These are phyloP conservation scores for Mrakia frigida DNA, from an alignment of 768 basidiomycete species.

Conservation along the genomic window DNA sequence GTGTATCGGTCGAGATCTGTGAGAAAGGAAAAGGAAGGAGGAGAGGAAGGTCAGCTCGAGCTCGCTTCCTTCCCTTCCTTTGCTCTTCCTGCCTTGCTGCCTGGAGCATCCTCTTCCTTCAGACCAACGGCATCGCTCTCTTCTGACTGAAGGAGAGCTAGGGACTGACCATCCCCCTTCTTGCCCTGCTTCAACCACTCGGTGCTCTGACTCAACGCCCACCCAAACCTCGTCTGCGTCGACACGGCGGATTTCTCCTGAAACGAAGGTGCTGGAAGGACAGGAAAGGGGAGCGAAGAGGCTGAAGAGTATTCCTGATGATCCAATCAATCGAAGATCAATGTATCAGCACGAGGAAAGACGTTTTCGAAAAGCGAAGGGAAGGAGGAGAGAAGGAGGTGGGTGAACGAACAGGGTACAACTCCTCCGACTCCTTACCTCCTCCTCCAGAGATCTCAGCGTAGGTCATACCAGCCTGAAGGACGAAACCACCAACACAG, in stretches of 20 bases:
- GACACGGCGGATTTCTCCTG: conserved; percentile 13
- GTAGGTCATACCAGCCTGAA: conserved; percentile 31
- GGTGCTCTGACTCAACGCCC: conserved; percentile 20
- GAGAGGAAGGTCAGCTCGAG: not conserved
- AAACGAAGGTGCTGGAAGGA: conserved; percentile 18
- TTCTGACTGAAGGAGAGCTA: not conserved
- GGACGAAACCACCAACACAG: not conserved
- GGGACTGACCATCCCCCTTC: conserved; percentile 23
- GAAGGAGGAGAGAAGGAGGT: not conserved
- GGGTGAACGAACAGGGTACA: conserved; percentile 27
- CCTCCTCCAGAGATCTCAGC: conserved; percentile 29
- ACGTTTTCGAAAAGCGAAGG: not conserved
- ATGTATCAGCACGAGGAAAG: not conserved
- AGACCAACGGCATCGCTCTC: too few relatives aligned
- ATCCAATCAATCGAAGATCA: not conserved
- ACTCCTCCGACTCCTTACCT: conserved; percentile 19
- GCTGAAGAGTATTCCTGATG: conserved; percentile 14
- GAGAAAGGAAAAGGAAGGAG: not conserved
- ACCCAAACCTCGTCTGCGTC: conserved; percentile 27
- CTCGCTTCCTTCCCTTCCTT: not conserved
- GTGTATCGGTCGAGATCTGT: conserved; percentile 30
- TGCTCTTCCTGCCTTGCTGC: not conserved
- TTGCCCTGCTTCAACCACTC: conserved; percentile 16
- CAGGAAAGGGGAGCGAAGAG: conserved; percentile 14
- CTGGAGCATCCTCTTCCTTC: too few relatives aligned